Percentiles rank a stretch among this genome's conserved stretches.
These are phyloP conservation scores for Boletus fagicola DNA, from an alignment of 768 basidiomycete species.

Conservation along the genomic window DNA sequence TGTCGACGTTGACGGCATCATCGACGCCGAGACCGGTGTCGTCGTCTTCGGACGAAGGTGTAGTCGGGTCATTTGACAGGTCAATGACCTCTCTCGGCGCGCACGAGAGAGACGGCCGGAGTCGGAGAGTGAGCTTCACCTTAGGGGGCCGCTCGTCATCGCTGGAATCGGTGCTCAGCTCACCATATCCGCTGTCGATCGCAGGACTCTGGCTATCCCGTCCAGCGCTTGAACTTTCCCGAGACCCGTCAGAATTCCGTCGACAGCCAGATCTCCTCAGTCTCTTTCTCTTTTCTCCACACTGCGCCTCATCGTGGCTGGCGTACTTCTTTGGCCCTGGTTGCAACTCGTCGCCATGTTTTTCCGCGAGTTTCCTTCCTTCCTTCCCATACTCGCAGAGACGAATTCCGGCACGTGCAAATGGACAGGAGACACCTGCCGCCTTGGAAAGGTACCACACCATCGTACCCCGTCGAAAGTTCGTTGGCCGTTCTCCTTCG, in stretches of 20 bases:
- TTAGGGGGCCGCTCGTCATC: constrained; percentile 50
- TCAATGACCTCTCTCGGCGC: constrained; percentile 38
- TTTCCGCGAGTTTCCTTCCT: constrained; percentile 35
- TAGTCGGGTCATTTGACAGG: constrained; percentile 38
- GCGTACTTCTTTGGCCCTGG: constrained; percentile 47
- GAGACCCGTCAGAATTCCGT: constrained; percentile 18
- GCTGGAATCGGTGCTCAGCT: constrained; percentile 23
- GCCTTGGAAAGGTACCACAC: constrained; percentile 81
- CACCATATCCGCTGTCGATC: constrained; percentile 28
- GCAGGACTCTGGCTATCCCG: constrained; percentile 23
- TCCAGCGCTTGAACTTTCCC: constrained; percentile 6
- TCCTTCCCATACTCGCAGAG: constrained; percentile 64
- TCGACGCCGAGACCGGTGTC: constrained; percentile 23
- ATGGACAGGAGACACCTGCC: constrained; percentile 74
- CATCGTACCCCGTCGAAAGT: constrained; percentile 74
- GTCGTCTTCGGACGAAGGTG: constrained; percentile 41
- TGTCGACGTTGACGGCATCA: constrained; percentile 19
- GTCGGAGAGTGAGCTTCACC: constrained; percentile 67
- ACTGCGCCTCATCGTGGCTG: constrained; percentile 34
- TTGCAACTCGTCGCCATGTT: constrained; percentile 28
- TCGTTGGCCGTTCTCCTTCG: constrained; percentile 49
- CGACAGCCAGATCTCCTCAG: constrained; percentile 35
- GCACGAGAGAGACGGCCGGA: constrained; percentile 42
- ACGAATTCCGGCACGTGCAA: constrained; percentile 68
- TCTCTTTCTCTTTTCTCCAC: constrained; percentile 48